Conservation (phyloP, 768 basidiomycete genomes). For the Aureoboletus auriporus region DNA sequence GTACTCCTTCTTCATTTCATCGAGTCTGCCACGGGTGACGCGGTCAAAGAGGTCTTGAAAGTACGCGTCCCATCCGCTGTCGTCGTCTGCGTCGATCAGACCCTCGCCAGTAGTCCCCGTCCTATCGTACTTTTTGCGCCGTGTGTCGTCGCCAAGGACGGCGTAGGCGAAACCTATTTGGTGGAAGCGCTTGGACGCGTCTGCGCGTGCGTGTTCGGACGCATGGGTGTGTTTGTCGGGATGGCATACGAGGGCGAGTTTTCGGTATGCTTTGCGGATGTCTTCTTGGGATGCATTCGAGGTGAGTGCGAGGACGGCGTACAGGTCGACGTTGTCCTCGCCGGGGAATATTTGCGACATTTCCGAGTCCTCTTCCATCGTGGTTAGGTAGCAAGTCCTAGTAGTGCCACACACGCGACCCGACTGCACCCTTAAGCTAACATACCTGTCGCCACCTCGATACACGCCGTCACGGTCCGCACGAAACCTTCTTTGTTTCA, state of each 20-base stretch:
- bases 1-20: conserved; percentile 92
- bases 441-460: no score
- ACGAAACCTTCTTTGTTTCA: conserved; percentile 1
- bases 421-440: no score
- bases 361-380: conserved; percentile 68
- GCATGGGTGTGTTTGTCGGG: conserved; percentile 84
- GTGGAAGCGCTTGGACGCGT: conserved; percentile 78
- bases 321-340: conserved; percentile 70
- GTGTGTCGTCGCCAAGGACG: conserved; percentile 74
- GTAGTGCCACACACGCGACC: not conserved
- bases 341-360: conserved; percentile 75
- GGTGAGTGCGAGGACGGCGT: conserved; percentile 61
- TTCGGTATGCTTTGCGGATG: conserved; percentile 83
- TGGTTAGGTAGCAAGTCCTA: not conserved
- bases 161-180: conserved; percentile 94
- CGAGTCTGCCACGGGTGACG: conserved; percentile 80
- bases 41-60: conserved; percentile 87
- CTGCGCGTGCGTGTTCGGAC: conserved; percentile 54
- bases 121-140: conserved; percentile 73
- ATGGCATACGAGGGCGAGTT: conserved; percentile 75
- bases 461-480: no score
- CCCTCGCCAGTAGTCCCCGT: conserved; percentile 86
- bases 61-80: conserved; percentile 89
- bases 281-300: conserved; percentile 55
- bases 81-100: conserved; percentile 65